Evolutionary conservation across 495 filamentous ascomycete genomes (phyloP).

Genomic region (Thozetella sp.): DNA sequence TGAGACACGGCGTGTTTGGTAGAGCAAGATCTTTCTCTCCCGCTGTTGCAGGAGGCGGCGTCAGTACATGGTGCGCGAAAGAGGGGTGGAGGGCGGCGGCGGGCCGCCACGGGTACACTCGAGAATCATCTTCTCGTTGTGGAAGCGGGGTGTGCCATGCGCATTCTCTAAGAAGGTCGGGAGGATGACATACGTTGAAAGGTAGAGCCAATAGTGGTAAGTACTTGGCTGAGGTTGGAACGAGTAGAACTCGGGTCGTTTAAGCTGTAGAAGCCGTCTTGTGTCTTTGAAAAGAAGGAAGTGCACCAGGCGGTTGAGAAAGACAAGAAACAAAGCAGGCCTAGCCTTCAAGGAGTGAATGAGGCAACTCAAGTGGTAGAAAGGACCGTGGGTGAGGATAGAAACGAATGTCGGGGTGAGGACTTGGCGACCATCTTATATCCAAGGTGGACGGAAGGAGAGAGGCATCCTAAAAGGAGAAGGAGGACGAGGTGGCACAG

Average conservation of each 20-base stretch:
- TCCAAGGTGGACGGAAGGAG: constrained; percentile 20
- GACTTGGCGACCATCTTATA: constrained; percentile 23
- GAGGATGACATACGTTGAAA: too few relatives aligned
- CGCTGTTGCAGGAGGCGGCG: too few relatives aligned
- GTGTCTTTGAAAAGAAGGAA: constrained; percentile 27
- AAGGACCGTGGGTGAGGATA: constrained; percentile 3
- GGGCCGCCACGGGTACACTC: too few relatives aligned
- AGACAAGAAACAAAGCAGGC: constrained; percentile 27
- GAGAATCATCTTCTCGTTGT: too few relatives aligned
- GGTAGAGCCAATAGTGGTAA: background rate
- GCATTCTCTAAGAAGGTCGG: too few relatives aligned
- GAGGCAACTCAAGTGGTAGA: constrained; percentile 25
- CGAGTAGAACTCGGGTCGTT: too few relatives aligned
- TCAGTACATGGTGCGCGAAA: too few relatives aligned
- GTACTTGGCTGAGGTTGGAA: too few relatives aligned
- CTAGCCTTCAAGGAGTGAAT: constrained; percentile 35
- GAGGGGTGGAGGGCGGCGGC: too few relatives aligned
- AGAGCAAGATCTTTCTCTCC: too few relatives aligned
- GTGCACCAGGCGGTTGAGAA: constrained; percentile 38
- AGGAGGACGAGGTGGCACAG: constrained; percentile 15
- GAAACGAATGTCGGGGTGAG: constrained; percentile 19
- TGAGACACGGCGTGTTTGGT: too few relatives aligned
- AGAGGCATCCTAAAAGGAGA: constrained; percentile 22
- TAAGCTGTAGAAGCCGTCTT: constrained; percentile 11
- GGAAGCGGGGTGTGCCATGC: too few relatives aligned